These are phyloP conservation scores for Yarrowia osloensis DNA, from an alignment of 805 yeast genomes.

Conservation along the genomic window DNA sequence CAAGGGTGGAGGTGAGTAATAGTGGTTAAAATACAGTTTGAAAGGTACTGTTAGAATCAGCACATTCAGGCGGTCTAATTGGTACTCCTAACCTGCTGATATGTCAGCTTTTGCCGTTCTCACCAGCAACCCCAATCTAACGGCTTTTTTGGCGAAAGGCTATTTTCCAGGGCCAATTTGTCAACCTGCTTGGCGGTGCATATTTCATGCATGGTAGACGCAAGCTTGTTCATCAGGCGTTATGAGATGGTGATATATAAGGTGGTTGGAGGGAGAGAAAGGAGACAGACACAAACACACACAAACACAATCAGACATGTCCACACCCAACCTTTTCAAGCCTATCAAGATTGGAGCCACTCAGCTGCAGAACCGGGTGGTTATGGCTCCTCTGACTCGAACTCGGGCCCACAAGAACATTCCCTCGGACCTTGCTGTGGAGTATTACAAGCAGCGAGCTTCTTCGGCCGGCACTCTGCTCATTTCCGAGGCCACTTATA, in stretches of 20 bases:
- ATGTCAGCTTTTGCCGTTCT: too few relatives aligned
- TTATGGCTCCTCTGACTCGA: slow-evolving; percentile 57
- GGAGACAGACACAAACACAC: background rate
- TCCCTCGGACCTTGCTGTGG: slow-evolving; percentile 51
- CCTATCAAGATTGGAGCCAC: slow-evolving; percentile 40
- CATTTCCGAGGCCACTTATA: slow-evolving; percentile 62
- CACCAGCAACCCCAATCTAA: background rate
- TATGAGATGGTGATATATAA: background rate
- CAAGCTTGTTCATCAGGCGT: background rate
- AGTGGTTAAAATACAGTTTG: background rate
- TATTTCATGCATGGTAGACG: background rate
- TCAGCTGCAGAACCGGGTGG: slow-evolving; percentile 47
- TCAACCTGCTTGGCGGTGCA: slow-evolving; percentile 1
- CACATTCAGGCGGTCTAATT: too few relatives aligned
- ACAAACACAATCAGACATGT: background rate
- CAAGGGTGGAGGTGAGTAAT: background rate
- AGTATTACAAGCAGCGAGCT: slow-evolving; percentile 61
- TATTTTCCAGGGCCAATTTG: background rate
- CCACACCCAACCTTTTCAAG: slow-evolving; percentile 33
- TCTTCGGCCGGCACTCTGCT: slow-evolving; percentile 57
- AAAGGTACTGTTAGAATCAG: background rate
- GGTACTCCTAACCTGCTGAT: background rate
- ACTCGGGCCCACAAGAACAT: slow-evolving; percentile 44
- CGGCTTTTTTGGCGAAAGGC: background rate
- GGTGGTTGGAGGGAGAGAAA: background rate